Evolutionary conservation across 176 grass and related monocot species (phyloP).

Genomic region (Canna indica): DNA sequence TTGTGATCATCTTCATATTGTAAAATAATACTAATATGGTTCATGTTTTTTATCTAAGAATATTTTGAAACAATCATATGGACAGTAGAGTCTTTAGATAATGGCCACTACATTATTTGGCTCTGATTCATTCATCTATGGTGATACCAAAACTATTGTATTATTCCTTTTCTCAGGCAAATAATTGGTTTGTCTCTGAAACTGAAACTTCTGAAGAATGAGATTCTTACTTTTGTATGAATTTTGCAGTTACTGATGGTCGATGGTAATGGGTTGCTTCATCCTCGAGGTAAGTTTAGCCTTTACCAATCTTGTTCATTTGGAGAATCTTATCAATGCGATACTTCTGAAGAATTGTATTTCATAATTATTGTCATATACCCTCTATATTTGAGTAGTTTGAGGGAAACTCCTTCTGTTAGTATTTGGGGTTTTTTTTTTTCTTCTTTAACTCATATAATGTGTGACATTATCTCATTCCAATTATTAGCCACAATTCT

Average conservation of each 20-base stretch:
- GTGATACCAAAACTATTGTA: neutral
- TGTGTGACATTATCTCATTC: neutral
- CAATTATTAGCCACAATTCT: neutral
- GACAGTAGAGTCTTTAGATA: no score
- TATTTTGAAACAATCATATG: no score
- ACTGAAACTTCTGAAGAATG: neutral
- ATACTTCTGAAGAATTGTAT: neutral
- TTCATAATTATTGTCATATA: neutral
- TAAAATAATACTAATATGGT: no score
- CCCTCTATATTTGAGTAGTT: neutral
- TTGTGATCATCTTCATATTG: neutral
- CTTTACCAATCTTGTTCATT: neutral
- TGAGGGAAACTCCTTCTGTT: no score
- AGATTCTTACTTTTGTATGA: neutral
- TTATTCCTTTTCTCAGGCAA: neutral
- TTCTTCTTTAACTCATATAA: no score
- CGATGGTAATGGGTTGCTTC: slow-evolving; percentile 96
- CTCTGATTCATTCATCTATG: no score
- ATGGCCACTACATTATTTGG: no score
- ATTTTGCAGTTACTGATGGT: slow-evolving; percentile 69
- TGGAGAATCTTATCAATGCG: neutral
- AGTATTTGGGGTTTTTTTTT: no score
- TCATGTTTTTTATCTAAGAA: no score
- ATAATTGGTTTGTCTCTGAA: neutral
- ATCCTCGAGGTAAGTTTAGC: slow-evolving; percentile 56